A percentile compares a stretch with the other conserved stretches of the same genome.
phyloP scores from a whole-genome alignment of 139 green algal species.

The Chlamydomonas incerta region DNA sequence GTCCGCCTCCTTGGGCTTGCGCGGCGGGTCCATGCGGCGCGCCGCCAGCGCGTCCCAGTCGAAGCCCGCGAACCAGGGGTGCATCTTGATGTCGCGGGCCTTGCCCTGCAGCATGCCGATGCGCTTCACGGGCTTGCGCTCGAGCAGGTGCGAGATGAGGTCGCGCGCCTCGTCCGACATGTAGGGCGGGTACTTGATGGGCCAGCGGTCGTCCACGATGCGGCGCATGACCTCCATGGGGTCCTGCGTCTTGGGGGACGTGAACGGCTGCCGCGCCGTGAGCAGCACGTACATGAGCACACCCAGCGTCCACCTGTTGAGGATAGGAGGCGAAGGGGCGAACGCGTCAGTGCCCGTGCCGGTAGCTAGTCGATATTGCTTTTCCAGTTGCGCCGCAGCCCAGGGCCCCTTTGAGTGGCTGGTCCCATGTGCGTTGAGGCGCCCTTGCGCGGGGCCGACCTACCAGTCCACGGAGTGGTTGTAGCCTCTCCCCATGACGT shows the following conservation, averaged over 20 bases:
- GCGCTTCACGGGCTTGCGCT: slow-evolving; percentile 89
- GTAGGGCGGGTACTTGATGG: slow-evolving; percentile 92
- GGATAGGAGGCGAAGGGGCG: too few relatives aligned
- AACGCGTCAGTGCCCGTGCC: not conserved
- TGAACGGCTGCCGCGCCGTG: slow-evolving; percentile 96
- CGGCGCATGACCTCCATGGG: slow-evolving; percentile 92
- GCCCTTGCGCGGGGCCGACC: too few relatives aligned
- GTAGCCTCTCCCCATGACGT: slow-evolving; percentile 94
- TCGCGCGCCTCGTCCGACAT: slow-evolving; percentile 70
- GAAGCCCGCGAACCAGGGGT: slow-evolving; percentile 93
- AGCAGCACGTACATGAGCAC: slow-evolving; percentile 97
- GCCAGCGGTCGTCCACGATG: slow-evolving; percentile 92
- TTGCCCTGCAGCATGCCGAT: slow-evolving; percentile 88
- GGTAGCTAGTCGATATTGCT: too few relatives aligned
- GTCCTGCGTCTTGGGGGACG: slow-evolving; percentile 81
- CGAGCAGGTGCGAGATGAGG: slow-evolving; percentile 86
- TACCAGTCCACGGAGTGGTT: slow-evolving; percentile 94
- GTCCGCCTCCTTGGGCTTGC: slow-evolving; percentile 80
- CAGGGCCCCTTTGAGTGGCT: too few relatives aligned
- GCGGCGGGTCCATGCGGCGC: slow-evolving; percentile 80
- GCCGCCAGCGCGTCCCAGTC: slow-evolving; percentile 90
- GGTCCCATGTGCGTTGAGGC: too few relatives aligned
- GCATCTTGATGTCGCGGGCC: slow-evolving; percentile 87
- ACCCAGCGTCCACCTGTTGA: slow-evolving; percentile 80
- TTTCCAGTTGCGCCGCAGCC: too few relatives aligned